A percentile compares a stretch with the other conserved stretches of the same genome.
Conservation (phyloP, 257 asterid species). For the Salvia rosmarinus region DNA sequence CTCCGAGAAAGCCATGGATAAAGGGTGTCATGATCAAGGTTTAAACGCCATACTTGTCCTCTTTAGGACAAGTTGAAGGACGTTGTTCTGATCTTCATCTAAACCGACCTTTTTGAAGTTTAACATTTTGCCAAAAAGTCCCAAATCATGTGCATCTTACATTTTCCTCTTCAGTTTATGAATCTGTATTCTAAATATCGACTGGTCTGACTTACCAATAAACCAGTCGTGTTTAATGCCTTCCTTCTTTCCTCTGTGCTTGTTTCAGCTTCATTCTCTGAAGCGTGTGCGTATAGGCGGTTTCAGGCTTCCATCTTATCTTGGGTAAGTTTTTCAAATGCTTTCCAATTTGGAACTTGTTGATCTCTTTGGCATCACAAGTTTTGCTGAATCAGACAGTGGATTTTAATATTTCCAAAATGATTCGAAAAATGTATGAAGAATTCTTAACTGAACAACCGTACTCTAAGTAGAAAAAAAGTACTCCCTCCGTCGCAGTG, state of each 20-base stretch:
- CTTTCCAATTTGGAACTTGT: background rate
- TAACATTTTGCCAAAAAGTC: background rate
- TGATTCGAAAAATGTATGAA: background rate
- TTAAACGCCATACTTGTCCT: background rate
- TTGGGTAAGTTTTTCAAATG: slow-evolving; percentile 60
- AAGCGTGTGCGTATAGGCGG: slow-evolving; percentile 94
- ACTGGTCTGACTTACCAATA: background rate
- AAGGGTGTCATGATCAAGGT: background rate
- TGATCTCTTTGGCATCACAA: background rate
- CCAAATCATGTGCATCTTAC: background rate
- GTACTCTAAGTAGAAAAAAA: no score
- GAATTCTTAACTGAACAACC: no score
- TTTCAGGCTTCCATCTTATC: slow-evolving; percentile 92
- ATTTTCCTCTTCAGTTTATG: background rate
- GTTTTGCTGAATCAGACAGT: background rate
- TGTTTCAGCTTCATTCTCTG: slow-evolving; percentile 77
- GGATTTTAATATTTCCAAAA: background rate
- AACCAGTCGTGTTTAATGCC: background rate
- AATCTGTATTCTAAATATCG: background rate
- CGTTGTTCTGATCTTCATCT: background rate
- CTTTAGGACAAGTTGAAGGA: slow-evolving; percentile 8
- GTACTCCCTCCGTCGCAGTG: no score
- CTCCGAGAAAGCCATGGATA: background rate
- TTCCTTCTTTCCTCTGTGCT: slow-evolving; percentile 18
- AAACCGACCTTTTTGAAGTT: background rate